Evolutionary conservation across 1,284 basidiomycete species (phyloP).

Genomic region (Microbotryum scabiosae): DNA sequence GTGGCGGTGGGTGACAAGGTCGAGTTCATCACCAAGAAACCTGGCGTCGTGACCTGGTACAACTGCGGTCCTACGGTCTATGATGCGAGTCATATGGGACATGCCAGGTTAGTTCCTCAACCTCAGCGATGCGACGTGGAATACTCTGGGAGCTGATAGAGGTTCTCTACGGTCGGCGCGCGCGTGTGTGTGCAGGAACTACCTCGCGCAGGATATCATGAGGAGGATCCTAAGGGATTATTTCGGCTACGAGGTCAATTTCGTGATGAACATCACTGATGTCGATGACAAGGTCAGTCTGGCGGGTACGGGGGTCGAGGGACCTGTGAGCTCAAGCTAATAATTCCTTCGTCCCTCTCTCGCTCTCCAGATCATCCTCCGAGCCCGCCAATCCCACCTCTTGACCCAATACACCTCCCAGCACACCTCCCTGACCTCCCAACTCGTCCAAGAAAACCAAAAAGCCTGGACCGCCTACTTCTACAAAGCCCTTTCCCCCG

Average conservation of each 20-base stretch:
- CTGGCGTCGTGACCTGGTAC: conserved; percentile 82
- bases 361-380: conserved; percentile 65
- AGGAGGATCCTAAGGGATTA: conserved; percentile 89
- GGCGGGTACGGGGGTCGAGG: not conserved
- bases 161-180: not conserved
- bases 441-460: conserved; percentile 54
- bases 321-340: not conserved
- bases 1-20: conserved; percentile 45
- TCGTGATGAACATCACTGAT: conserved; percentile 99
- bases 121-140: too few relatives aligned
- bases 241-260: conserved; percentile 94
- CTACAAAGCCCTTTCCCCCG: conserved; percentile 53
- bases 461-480: conserved; percentile 60
- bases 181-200: conserved; percentile 64
- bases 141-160: too few relatives aligned
- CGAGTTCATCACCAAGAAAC: conserved; percentile 71
- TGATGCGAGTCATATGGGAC: conserved; percentile 97
- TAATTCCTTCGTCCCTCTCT: not conserved
- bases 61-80: conserved; percentile 88
- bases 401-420: conserved; percentile 48
- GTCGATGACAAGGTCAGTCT: conserved; percentile 91
- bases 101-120: conserved; percentile 62
- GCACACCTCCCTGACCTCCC: conserved; percentile 40
- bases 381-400: conserved; percentile 77
- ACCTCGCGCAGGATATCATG: conserved; percentile 94